A percentile compares a stretch with the other conserved stretches of the same genome.
These are phyloP conservation scores for Arxiozyma heterogenica DNA, from an alignment of 1,139 yeast species.

Conservation along the genomic window DNA sequence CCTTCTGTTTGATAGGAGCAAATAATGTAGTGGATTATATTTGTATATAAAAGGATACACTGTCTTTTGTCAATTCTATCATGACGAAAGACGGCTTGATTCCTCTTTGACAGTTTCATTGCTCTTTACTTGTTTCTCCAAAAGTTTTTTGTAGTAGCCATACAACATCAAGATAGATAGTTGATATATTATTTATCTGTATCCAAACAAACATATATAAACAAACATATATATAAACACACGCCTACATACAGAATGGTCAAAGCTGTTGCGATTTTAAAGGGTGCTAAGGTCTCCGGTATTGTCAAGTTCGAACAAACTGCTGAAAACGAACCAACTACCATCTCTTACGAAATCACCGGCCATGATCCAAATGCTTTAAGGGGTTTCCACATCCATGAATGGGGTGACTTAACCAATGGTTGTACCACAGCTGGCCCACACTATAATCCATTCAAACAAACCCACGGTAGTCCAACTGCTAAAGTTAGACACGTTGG, in stretches of 20 bases:
- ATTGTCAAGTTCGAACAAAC: slow-evolving; percentile 77
- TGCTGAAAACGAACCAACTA: slow-evolving; percentile 71
- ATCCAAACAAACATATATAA: neutral
- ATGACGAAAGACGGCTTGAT: too few species aligned
- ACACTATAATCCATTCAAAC: slow-evolving; percentile 89
- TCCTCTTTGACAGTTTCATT: too few species aligned
- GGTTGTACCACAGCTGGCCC: slow-evolving; percentile 99
- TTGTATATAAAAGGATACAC: too few species aligned
- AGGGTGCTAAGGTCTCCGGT: slow-evolving; percentile 91
- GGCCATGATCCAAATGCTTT: slow-evolving; percentile 83
- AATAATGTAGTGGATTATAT: too few species aligned
- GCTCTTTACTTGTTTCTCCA: too few species aligned
- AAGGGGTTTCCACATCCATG: slow-evolving; percentile 97
- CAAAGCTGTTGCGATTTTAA: slow-evolving; percentile 75
- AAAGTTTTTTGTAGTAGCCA: too few species aligned
- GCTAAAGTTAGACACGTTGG: slow-evolving; percentile 92
- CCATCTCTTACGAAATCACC: slow-evolving; percentile 73
- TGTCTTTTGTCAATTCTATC: too few species aligned
- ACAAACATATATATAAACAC: neutral
- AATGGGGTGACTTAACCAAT: slow-evolving; percentile 97
- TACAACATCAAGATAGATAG: too few species aligned
- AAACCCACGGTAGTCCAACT: slow-evolving; percentile 91
- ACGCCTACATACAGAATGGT: slow-evolving; percentile 18
- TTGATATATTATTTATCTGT: too few species aligned
- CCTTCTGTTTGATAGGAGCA: too few species aligned